These are phyloP conservation scores for Amesomyces nigricolor DNA, from an alignment of 2,329 filamentous ascomycete species.

Conservation along the genomic window DNA sequence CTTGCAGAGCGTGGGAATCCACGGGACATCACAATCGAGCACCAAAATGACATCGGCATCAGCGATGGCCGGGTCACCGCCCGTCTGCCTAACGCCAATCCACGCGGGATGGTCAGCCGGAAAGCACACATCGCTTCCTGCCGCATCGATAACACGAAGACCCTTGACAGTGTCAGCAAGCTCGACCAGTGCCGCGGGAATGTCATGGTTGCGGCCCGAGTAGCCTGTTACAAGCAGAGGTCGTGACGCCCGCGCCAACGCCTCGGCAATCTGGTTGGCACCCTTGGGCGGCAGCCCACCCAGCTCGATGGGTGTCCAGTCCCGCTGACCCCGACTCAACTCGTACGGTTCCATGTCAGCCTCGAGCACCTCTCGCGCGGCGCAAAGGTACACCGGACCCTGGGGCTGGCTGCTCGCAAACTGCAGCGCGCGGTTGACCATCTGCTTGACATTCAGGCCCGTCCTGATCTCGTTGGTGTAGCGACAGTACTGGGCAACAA, in stretches of 20 bases:
- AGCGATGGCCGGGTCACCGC: constrained; percentile 65
- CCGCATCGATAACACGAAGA: constrained; percentile 67
- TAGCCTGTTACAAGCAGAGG: constrained; percentile 69
- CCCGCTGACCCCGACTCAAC: constrained; percentile 53
- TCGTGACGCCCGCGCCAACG: constrained; percentile 56
- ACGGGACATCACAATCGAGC: constrained; percentile 85
- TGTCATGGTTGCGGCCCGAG: constrained; percentile 60
- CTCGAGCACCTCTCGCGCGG: constrained; percentile 77
- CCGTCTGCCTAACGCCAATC: constrained; percentile 63
- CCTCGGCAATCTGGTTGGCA: constrained; percentile 53
- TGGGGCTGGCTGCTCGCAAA: constrained; percentile 73
- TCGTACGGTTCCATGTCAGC: constrained; percentile 71
- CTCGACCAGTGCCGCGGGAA: constrained; percentile 57
- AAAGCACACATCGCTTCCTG: constrained; percentile 79
- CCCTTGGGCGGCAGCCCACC: constrained; percentile 53
- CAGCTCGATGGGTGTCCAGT: constrained; percentile 65
- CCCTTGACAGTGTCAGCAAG: constrained; percentile 65
- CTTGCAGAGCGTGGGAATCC: constrained; percentile 71
- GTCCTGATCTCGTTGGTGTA: constrained; percentile 79
- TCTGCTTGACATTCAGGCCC: constrained; percentile 83
- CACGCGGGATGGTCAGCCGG: constrained; percentile 63
- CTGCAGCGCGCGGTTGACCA: constrained; percentile 77
- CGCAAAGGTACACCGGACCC: constrained; percentile 74
- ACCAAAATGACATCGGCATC: constrained; percentile 80
- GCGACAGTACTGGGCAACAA: constrained; percentile 78